These are phyloP conservation scores for Gillenia trifoliata DNA, from an alignment of 306 rosid species.

Conservation along the genomic window DNA sequence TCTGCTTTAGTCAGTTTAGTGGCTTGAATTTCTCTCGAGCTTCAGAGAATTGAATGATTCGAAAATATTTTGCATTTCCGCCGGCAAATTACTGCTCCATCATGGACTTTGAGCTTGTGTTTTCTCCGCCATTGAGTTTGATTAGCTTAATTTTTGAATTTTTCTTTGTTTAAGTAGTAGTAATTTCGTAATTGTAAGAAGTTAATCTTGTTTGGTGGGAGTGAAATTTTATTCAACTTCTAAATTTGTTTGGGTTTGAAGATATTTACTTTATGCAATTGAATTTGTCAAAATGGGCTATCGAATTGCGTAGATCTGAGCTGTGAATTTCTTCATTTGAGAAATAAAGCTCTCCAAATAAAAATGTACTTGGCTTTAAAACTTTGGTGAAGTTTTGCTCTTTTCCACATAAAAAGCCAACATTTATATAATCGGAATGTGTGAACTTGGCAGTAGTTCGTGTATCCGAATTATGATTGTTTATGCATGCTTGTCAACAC, in stretches of 20 bases:
- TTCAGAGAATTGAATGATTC: background rate
- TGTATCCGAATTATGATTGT: background rate
- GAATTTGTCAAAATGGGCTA: conserved; percentile 19
- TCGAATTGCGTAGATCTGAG: conserved; percentile 44
- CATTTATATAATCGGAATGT: background rate
- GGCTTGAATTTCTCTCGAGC: background rate
- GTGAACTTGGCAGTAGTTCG: background rate
- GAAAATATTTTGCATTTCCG: background rate
- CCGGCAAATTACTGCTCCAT: background rate
- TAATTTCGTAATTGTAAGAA: background rate
- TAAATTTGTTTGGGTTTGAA: background rate
- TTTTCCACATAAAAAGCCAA: background rate
- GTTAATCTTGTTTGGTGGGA: background rate
- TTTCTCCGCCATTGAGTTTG: background rate
- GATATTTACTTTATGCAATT: background rate
- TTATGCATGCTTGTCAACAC: background rate
- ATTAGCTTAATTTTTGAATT: background rate
- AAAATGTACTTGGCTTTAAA: background rate
- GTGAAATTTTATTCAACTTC: background rate
- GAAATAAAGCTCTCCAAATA: background rate
- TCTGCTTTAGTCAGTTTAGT: background rate
- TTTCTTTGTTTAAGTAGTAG: background rate
- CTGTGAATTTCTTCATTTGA: background rate
- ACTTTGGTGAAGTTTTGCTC: background rate
- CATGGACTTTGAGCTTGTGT: background rate